Percentiles rank a stretch among this genome's conserved stretches.
These are phyloP conservation scores for Jacaranda mimosifolia DNA, from an alignment of 257 asterid species.

Conservation along the genomic window DNA sequence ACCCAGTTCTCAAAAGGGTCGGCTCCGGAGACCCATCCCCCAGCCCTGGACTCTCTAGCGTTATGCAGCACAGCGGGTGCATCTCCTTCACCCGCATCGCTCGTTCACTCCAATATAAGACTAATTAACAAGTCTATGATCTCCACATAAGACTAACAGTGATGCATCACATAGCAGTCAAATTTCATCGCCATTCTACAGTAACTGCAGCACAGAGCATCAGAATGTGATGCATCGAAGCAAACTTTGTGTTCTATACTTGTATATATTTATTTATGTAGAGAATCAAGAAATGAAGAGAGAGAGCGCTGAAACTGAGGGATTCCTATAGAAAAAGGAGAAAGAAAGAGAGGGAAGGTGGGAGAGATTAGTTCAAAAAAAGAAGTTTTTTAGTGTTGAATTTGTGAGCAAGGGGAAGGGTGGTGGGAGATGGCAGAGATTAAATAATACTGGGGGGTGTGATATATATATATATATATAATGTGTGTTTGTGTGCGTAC, in stretches of 20 bases:
- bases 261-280: background rate
- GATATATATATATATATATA: slow-evolving; percentile 44
- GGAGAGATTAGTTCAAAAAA: slow-evolving; percentile 32
- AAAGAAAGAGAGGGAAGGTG: slow-evolving; percentile 14
- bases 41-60: slow-evolving; percentile 70
- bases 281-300: slow-evolving; percentile 22
- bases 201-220: slow-evolving; percentile 25
- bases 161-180: background rate
- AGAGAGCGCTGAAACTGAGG: slow-evolving; percentile 56
- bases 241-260: slow-evolving; percentile 30
- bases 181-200: slow-evolving; percentile 2
- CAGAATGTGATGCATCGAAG: slow-evolving; percentile 33
- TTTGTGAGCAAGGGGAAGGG: slow-evolving; percentile 23
- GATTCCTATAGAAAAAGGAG: slow-evolving; percentile 25
- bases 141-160: slow-evolving; percentile 14
- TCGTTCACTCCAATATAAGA: background rate
- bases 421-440: slow-evolving; percentile 34
- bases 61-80: slow-evolving; percentile 95
- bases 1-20: slow-evolving; percentile 71
- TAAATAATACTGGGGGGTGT: slow-evolving; percentile 29
- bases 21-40: slow-evolving; percentile 81
- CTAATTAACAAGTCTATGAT: slow-evolving; percentile 1
- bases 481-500: slow-evolving; percentile 19
- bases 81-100: slow-evolving; percentile 88
- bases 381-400: slow-evolving; percentile 38